Conservation (phyloP, 2,329 filamentous ascomycete genomes). For the Neonectria sp. region DNA sequence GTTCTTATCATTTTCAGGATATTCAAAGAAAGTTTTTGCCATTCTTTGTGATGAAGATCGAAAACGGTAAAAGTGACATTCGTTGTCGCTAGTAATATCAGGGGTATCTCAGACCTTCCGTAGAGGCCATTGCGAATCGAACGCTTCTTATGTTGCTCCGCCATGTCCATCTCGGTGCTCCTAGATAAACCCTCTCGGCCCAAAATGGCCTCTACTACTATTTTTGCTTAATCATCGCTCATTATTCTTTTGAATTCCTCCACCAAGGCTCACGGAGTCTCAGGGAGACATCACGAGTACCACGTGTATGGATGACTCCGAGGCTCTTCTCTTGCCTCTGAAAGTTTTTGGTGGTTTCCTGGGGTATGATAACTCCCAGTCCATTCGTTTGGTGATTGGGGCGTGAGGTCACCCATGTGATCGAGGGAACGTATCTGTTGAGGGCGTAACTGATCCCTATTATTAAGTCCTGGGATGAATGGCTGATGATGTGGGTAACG, state of each 20-base stretch:
- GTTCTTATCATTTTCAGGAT: not conserved
- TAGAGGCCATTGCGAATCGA: constrained; percentile 15
- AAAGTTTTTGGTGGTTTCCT: not conserved
- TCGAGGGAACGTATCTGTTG: not conserved
- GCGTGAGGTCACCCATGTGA: not conserved
- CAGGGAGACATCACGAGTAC: not conserved
- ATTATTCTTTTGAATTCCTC: not conserved
- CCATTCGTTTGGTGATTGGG: constrained; percentile 7
- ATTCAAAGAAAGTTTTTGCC: not conserved
- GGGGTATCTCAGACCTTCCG: constrained; percentile 32
- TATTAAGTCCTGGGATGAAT: not conserved
- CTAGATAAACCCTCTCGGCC: not conserved
- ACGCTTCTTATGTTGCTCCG: constrained; percentile 16
- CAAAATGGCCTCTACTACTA: not conserved
- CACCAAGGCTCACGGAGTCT: not conserved
- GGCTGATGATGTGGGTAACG: not conserved
- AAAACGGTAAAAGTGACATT: constrained; percentile 7
- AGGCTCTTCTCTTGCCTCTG: constrained; percentile 4
- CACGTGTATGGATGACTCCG: not conserved
- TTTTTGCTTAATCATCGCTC: not conserved
- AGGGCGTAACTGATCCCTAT: not conserved
- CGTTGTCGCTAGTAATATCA: constrained; percentile 22
- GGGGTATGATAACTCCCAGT: not conserved
- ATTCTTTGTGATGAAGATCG: not conserved
- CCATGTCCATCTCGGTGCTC: constrained; percentile 4